These are phyloP conservation scores for Hylodesmum podocarpum DNA, from an alignment of 306 rosid genomes.

Conservation along the genomic window DNA sequence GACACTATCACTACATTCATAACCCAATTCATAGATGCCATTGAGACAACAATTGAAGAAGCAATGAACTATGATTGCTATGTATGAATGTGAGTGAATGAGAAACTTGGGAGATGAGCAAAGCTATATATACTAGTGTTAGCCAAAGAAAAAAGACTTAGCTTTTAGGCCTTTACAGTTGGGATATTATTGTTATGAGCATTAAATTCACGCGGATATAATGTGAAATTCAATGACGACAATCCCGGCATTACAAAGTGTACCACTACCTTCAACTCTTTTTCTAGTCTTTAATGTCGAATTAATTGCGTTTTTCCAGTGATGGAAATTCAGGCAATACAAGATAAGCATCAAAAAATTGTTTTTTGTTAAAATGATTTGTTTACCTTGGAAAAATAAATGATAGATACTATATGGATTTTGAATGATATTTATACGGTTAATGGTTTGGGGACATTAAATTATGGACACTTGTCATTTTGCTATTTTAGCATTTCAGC, in stretches of 20 bases:
- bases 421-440: background rate
- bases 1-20: constrained; percentile 13
- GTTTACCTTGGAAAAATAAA: background rate
- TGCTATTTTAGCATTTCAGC: background rate
- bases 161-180: constrained; percentile 46
- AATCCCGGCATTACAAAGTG: background rate
- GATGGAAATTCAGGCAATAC: background rate
- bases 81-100: constrained; percentile 33
- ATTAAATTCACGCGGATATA: constrained; percentile 41
- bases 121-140: constrained; percentile 42
- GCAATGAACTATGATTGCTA: too few species aligned
- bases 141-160: background rate
- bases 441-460: background rate
- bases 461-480: background rate
- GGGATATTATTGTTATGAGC: constrained; percentile 36
- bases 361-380: background rate
- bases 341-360: background rate
- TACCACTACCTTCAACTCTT: background rate
- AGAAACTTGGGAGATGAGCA: constrained; percentile 12
- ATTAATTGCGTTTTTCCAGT: background rate
- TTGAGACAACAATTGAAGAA: background rate
- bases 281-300: background rate
- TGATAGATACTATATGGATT: background rate
- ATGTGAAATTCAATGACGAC: constrained; percentile 31
- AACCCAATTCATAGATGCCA: background rate